Conservation (phyloP, 495 filamentous ascomycete genomes). For the Monascus purpureus region DNA sequence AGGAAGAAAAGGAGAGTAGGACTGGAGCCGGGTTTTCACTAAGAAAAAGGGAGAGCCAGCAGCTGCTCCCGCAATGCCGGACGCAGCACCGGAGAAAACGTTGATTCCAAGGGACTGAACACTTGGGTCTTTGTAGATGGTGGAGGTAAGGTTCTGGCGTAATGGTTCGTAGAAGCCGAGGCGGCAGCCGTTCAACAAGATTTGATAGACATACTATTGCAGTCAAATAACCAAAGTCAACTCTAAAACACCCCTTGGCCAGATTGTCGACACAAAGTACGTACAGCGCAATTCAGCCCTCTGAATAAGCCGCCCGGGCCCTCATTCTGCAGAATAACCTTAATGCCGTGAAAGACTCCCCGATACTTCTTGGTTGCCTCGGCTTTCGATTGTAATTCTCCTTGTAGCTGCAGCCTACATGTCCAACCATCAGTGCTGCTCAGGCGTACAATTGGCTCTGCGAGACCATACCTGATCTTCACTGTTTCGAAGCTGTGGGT, state of each 20-base stretch:
- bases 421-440: background rate
- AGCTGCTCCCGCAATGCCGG: conserved; percentile 79
- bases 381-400: conserved; percentile 78
- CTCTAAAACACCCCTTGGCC: background rate
- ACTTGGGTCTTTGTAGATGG: conserved; percentile 54
- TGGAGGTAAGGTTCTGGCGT: conserved; percentile 48
- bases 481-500: conserved; percentile 98
- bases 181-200: conserved; percentile 89
- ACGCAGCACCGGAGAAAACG: conserved; percentile 77
- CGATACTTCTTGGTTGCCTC: conserved; percentile 76
- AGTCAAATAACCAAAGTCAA: background rate
- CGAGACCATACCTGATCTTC: conserved; percentile 68
- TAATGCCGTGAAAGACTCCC: conserved; percentile 84
- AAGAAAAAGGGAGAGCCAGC: conserved; percentile 94
- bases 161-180: conserved; percentile 97
- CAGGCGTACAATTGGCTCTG: background rate
- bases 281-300: conserved; percentile 73
- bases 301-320: conserved; percentile 75
- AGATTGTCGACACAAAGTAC: conserved; percentile 6
- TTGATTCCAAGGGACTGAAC: conserved; percentile 80
- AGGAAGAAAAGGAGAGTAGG: conserved; percentile 83
- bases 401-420: conserved; percentile 79
- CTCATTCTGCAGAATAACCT: conserved; percentile 85
- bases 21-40: conserved; percentile 94
- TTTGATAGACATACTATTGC: conserved; percentile 81